Evolutionary conservation across 805 yeast species (phyloP), one percentile per base, ranked within the genome.

Genomic region (Candida sanyiensis): DNA sequence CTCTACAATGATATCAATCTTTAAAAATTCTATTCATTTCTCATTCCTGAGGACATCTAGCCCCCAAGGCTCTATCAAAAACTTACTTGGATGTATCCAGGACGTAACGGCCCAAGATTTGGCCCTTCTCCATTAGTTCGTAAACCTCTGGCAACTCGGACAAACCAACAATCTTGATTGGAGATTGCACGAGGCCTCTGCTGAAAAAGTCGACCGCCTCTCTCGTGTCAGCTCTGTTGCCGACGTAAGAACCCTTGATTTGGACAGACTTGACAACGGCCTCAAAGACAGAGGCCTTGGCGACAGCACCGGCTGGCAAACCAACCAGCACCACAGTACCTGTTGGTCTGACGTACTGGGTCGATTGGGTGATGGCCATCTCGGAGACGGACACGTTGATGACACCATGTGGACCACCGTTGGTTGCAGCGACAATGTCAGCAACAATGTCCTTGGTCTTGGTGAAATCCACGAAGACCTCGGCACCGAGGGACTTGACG

Each of bases 21-120:
- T 12, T 9, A 12, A 9, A 9, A 9, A 23, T 23, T 23, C 28
- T 28, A 22, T 28, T 35, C 33, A 19, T 28, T 28, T 28, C 29
- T 21, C 21, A 20, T 17, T 17, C 13, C 19, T 12, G 9, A 7
- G 9, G 11, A 19, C 28, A 22, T 28, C 17, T 15, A 16, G 5
- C 15, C 4, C 25, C 28, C 18, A 28, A 11, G 12, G 9, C 9
- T 23, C 12, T 23, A 9, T 23, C 11, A 9, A 23, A 23, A 23
- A 12, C 26, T 23, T 63, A 78, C 62, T 76, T 76, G 47, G 76
- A 59, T 28, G 84, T 81, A 66, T 87, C 95, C 44, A 86, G 76
- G 38, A 86, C 96, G 57, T 80, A 79, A 67, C 96, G 76, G 52
- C 96, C 96, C 51, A 64, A 45, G 49, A 75, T 70, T 59, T 70